Base-by-base conservation (phyloP, 2,329 filamentous ascomycete species). In the Rhinocladiella similis region DNA sequence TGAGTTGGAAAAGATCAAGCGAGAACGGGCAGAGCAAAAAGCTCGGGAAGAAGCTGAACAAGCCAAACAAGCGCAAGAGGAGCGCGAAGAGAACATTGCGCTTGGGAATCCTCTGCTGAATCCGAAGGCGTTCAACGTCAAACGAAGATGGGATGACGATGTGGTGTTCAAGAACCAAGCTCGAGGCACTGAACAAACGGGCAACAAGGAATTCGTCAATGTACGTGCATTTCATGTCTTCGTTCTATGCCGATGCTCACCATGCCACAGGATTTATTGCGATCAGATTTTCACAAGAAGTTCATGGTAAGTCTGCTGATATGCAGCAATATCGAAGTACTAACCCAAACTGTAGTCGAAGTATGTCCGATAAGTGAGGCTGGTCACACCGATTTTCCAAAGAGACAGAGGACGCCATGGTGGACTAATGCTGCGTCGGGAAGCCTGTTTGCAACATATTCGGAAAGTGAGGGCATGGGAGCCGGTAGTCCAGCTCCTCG, bases 121-220 rank as follows among this genome's bases (percentile, higher is more conserved):
- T 66, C 70, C 81, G 49, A 89, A 90, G 71, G 91, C 96, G 66
- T 97, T 95, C 71, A 91, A 87, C 56, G 87, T 97, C 68, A 97
- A 96, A 63, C 67, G 70, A 12, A 77, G 92, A 66, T 99, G 94
- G 94, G 94, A 99, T 66, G 94, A 99, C 67, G 94, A 99, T 71
- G 94, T 99, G 12, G 92, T 99, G 2, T 99, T 99, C 77, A 97
- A 96, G 79, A 99, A 99, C 73, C 94, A 99, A 76, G 94, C 93
- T 33, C 83, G 94, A 57, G 94, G 93, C 7, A 96, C 92, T 0
- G 93, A 97, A 69, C 91, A 97, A 61, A 92, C 88, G 78, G 86
- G 88, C 61, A 91, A 88, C 78, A 91, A 88, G 78, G 92, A 96
- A 74, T 99, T 99, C 76, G 92, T 99, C 73, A 99, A 99, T 70